phyloP scores from a whole-genome alignment of 2,329 filamentous ascomycete genomes.

The Fusarium oxysporum region DNA sequence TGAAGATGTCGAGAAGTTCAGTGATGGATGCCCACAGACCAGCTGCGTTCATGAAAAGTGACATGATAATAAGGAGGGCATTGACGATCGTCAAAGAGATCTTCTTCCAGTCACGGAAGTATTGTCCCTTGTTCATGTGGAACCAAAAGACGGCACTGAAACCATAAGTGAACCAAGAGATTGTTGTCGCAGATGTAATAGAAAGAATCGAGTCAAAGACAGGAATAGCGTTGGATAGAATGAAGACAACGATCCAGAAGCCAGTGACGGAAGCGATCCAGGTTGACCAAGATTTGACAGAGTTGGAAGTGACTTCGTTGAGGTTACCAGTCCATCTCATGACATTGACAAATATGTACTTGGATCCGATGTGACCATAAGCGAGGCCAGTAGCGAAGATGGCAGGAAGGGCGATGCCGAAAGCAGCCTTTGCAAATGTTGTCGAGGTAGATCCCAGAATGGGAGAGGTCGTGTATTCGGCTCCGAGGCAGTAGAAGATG shows the following conservation, averaged over 20 bases:
- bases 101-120: slow-evolving; percentile 42
- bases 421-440: slow-evolving; percentile 38
- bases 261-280: slow-evolving; percentile 42
- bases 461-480: slow-evolving; percentile 37
- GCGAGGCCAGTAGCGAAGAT: slow-evolving; percentile 41
- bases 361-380: slow-evolving; percentile 43
- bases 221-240: slow-evolving; percentile 46
- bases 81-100: slow-evolving; percentile 37
- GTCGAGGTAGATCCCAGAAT: slow-evolving; percentile 38
- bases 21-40: slow-evolving; percentile 45
- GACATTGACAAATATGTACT: slow-evolving; percentile 41
- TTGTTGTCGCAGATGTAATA: slow-evolving; percentile 44
- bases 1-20: slow-evolving; percentile 39
- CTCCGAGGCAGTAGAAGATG: slow-evolving; percentile 42
- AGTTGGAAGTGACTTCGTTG: slow-evolving; percentile 36
- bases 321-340: slow-evolving; percentile 35
- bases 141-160: slow-evolving; percentile 45
- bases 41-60: slow-evolving; percentile 43
- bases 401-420: slow-evolving; percentile 39
- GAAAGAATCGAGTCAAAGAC: slow-evolving; percentile 47
- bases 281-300: slow-evolving; percentile 41
- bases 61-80: slow-evolving; percentile 31
- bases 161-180: slow-evolving; percentile 46
- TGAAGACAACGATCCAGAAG: slow-evolving; percentile 45
- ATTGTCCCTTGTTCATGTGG: slow-evolving; percentile 32